Base-by-base conservation (phyloP, 75 land plant genomes). In the Isoetes taiwanensis region DNA sequence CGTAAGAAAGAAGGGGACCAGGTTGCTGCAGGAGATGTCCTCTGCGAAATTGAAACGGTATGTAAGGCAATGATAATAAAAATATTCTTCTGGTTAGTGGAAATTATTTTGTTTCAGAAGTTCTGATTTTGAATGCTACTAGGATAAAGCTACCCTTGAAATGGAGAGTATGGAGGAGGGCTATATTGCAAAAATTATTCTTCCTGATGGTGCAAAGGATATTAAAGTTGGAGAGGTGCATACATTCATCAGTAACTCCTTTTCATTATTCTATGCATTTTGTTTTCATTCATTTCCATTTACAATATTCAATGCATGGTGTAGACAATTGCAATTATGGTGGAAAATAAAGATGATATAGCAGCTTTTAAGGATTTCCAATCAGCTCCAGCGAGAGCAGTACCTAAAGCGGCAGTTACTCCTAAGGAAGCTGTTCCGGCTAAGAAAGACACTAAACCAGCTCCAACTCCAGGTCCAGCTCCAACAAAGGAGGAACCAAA, bases 151-250 rank as follows among this genome's bases (percentile, higher is more conserved):
- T 33, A 84, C 96, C 6, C 74, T 93, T 28, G 99, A 93, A 53
- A 87, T 93, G 99, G 99, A 93, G 48, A 82, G 85, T 48, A 93
- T 93, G 99, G 99, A 93, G 54, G 99, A 93, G 48, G 99, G 99
- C 23, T 88, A 68, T 75, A 68, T 93, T 41, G 99, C 95, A 25
- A 93, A 84, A 62, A 93, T 93, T 38, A 4, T 93, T 16, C 57
- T 56, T 28, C 78, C 76, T 59, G 99, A 93, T 69, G 99, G 99
- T 14, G 53, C 90, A 35, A 78, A 84, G 60, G 90, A 77, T 37
- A 93, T 93, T 5, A 75, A 80, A 82, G 90, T 93, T 81, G 96
- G 96, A 12, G 83, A 93, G 90, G 99, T 93, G 80, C 43, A 30
- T 31, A 38, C 23, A 55, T 38, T n/a, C n/a, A n/a, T n/a, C n/a